phyloP scores from a whole-genome alignment of 257 asterid species.

The Dorcoceras hygrometricum region DNA sequence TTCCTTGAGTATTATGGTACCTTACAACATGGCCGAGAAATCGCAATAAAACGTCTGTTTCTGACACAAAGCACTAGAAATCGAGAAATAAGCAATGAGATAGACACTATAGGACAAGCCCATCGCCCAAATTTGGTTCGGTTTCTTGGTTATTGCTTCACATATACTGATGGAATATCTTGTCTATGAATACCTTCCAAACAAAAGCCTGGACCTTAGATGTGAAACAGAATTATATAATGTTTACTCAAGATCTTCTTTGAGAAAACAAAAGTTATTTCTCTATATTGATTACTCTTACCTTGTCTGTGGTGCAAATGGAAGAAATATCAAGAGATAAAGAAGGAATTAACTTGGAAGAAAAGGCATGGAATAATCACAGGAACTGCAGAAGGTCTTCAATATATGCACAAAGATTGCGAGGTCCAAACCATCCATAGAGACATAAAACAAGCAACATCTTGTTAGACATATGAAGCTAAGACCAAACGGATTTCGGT shows the following conservation, averaged over 20 bases:
- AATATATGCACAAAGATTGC: slow-evolving; percentile 67
- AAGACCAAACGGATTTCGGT: slow-evolving; percentile 78
- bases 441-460: slow-evolving; percentile 87
- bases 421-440: slow-evolving; percentile 64
- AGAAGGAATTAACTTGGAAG: slow-evolving; percentile 61
- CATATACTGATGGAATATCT: slow-evolving; percentile 88
- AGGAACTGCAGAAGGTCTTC: slow-evolving; percentile 88
- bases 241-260: neutral
- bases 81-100: slow-evolving; percentile 88
- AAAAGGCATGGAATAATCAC: slow-evolving; percentile 59
- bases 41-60: slow-evolving; percentile 82
- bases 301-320: neutral
- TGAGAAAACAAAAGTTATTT: neutral
- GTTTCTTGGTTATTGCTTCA: slow-evolving; percentile 92
- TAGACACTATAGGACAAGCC: slow-evolving; percentile 68
- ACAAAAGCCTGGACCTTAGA: slow-evolving; percentile 62
- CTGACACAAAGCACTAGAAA: slow-evolving; percentile 83
- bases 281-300: neutral
- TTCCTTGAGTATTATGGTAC: slow-evolving; percentile 47
- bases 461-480: slow-evolving; percentile 70
- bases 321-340: slow-evolving; percentile 43
- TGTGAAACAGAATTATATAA: neutral
- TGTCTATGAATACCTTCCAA: slow-evolving; percentile 77
- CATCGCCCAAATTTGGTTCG: slow-evolving; percentile 85
- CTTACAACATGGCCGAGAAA: slow-evolving; percentile 51